A percentile compares a stretch with the other conserved stretches of the same genome.
Conservation (phyloP, 1,284 basidiomycete genomes). For the Leccinum griseonigrum region DNA sequence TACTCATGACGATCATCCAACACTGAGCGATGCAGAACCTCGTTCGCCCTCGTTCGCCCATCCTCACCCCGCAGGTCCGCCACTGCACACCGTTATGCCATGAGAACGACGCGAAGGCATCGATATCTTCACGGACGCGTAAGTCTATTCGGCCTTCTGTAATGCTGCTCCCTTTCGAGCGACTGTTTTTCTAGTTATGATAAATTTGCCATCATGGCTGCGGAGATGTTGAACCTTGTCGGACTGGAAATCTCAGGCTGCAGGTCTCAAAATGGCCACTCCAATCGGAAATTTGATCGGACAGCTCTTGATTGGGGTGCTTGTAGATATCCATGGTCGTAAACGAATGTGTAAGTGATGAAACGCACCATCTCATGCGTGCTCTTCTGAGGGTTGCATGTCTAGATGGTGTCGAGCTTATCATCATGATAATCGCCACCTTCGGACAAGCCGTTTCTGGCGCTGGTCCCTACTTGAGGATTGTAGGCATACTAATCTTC, state of each 20-base stretch:
- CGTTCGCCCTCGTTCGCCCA: too few relatives aligned
- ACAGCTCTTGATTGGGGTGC: slow-evolving; percentile 51
- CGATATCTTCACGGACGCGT: slow-evolving; percentile 82
- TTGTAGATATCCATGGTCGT: slow-evolving; percentile 51
- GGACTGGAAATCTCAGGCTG: slow-evolving; percentile 45
- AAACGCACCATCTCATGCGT: neutral
- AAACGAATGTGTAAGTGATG: slow-evolving; percentile 32
- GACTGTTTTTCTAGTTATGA: slow-evolving; percentile 46
- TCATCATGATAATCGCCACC: slow-evolving; percentile 48
- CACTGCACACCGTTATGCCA: too few relatives aligned
- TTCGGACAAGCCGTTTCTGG: slow-evolving; percentile 47
- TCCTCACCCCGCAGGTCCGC: too few relatives aligned
- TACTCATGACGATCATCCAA: too few relatives aligned
- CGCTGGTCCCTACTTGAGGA: slow-evolving; percentile 46
- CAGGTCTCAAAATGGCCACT: slow-evolving; percentile 74
- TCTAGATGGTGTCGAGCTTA: slow-evolving; percentile 54
- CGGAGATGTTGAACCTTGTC: slow-evolving; percentile 71
- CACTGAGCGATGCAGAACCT: too few relatives aligned
- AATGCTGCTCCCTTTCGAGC: neutral
- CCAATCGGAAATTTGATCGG: slow-evolving; percentile 59
- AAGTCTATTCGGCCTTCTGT: slow-evolving; percentile 27
- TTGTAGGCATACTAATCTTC: slow-evolving; percentile 56
- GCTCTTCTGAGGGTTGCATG: neutral
- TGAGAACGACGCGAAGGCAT: slow-evolving; percentile 39
- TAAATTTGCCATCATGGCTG: slow-evolving; percentile 71